A percentile compares a stretch with the other conserved stretches of the same genome.
These are phyloP conservation scores for Pisolithus marmoratus DNA, from an alignment of 768 basidiomycete species.

Conservation along the genomic window DNA sequence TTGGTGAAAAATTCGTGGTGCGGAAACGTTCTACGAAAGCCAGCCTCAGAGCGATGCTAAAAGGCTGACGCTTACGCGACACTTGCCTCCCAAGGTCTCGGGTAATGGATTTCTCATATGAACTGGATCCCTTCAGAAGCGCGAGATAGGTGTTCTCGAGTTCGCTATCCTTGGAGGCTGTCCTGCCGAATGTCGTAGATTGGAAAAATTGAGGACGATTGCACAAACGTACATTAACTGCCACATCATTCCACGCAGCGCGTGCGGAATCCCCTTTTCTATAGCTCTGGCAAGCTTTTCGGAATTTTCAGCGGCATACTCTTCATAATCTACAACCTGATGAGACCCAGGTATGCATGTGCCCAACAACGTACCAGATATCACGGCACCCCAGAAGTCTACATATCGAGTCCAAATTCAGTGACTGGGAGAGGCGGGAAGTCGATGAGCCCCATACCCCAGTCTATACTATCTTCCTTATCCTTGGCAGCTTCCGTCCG, in stretches of 20 bases:
- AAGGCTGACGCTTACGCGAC: neutral
- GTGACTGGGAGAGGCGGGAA: constrained; percentile 1
- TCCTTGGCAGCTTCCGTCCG: constrained; percentile 34
- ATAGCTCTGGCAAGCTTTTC: constrained; percentile 84
- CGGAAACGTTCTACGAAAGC: constrained; percentile 74
- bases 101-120: constrained; percentile 91
- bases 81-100: constrained; percentile 82
- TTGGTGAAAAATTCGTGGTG: constrained; percentile 95
- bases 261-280: constrained; percentile 83
- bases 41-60: constrained; percentile 8
- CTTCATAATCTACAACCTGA: constrained; percentile 68
- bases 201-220: neutral
- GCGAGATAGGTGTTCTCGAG: constrained; percentile 79
- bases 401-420: constrained; percentile 5
- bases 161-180: constrained; percentile 86
- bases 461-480: constrained; percentile 56
- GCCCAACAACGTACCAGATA: constrained; percentile 54
- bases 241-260: constrained; percentile 93
- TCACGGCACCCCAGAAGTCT: constrained; percentile 96
- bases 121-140: constrained; percentile 75
- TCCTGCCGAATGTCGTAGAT: constrained; percentile 43
- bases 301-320: constrained; percentile 73
- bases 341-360: constrained; percentile 5
- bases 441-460: constrained; percentile 48
- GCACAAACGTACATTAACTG: constrained; percentile 70